These are phyloP conservation scores for Lasiosphaeria miniovina DNA, from an alignment of 495 filamentous ascomycete species.

Conservation along the genomic window DNA sequence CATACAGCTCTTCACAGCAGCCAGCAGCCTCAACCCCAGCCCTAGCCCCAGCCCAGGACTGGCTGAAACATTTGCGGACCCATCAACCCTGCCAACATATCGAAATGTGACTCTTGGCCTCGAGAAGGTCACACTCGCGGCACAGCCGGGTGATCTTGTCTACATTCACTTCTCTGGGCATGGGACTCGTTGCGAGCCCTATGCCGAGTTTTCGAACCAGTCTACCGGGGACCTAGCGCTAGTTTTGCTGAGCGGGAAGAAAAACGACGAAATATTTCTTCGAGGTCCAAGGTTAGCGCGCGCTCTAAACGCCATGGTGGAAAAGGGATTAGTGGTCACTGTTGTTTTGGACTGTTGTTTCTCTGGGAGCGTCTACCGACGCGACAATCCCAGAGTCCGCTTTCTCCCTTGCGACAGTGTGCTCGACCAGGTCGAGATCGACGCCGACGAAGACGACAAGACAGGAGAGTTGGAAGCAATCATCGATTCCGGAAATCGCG, in stretches of 20 bases:
- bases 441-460: background rate
- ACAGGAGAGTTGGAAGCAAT: background rate
- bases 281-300: background rate
- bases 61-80: background rate
- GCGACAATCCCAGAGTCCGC: conserved; percentile 3
- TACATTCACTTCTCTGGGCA: conserved; percentile 5
- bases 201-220: background rate
- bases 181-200: background rate
- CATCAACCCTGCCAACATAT: background rate
- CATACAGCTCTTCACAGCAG: conserved; percentile 1
- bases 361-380: conserved; percentile 4
- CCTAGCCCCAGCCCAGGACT: background rate
- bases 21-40: background rate
- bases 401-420: background rate
- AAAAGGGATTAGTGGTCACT: background rate
- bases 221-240: background rate
- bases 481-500: too few relatives aligned
- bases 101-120: background rate
- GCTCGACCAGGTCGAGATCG: background rate
- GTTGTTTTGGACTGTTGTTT: conserved; percentile 8
- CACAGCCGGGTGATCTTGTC: conserved; percentile 1
- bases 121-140: background rate
- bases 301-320: background rate
- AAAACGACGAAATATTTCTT: background rate
- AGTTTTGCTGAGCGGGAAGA: background rate